Evolutionary conservation across 345 rosid genomes (phyloP).

Genomic region (Excoecaria agallocha): DNA sequence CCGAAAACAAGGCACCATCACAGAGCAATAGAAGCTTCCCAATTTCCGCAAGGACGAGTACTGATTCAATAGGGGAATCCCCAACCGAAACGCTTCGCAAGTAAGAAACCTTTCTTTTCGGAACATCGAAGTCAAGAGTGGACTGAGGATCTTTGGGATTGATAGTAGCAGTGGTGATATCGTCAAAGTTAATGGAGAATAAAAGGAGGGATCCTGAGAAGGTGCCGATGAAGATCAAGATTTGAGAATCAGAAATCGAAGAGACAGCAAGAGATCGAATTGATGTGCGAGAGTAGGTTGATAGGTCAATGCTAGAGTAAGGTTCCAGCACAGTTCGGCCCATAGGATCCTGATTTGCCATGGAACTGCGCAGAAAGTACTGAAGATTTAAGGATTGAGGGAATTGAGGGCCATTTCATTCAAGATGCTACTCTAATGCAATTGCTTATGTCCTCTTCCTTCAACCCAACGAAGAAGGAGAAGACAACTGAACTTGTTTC

Average conservation of each 20-base stretch:
- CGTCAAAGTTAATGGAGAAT: constrained; percentile 39
- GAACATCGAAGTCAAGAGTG: constrained; percentile 5
- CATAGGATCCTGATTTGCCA: constrained; percentile 19
- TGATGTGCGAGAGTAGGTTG: constrained; percentile 26
- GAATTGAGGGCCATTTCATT: neutral
- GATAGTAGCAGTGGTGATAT: neutral
- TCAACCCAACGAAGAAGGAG: no score
- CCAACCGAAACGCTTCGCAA: constrained; percentile 47
- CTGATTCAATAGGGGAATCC: constrained; percentile 55
- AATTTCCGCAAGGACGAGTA: constrained; percentile 51
- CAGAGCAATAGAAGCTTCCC: constrained; percentile 56
- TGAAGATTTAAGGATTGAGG: neutral
- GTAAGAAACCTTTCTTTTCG: constrained; percentile 37
- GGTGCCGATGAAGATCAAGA: constrained; percentile 64
- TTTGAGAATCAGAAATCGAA: constrained; percentile 49
- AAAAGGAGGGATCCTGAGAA: constrained; percentile 61
- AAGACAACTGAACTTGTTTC: no score
- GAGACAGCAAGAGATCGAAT: constrained; percentile 45
- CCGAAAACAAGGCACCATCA: constrained; percentile 63
- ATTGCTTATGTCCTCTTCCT: no score
- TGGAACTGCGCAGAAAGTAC: neutral
- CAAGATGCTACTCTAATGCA: neutral
- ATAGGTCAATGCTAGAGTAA: constrained; percentile 50
- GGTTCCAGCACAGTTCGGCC: constrained; percentile 47
- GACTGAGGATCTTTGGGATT: constrained; percentile 8